phyloP scores from a whole-genome alignment of 805 yeast species.

The Nakazawaea ernobii region DNA sequence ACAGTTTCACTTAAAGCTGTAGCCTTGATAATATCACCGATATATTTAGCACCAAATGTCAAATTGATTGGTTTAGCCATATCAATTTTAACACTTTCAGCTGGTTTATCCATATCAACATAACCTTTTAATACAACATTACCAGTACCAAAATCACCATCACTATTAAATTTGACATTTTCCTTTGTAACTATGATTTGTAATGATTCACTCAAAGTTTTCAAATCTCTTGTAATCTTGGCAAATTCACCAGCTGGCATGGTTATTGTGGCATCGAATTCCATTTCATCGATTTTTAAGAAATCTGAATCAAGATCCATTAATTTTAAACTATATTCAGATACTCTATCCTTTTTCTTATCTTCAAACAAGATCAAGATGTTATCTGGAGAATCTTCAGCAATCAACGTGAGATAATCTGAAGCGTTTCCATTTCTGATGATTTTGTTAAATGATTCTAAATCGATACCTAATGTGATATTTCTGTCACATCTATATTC shows the following conservation, averaged over 20 bases:
- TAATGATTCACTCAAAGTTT: constrained; percentile 81
- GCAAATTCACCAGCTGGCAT: constrained; percentile 88
- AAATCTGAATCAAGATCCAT: constrained; percentile 97
- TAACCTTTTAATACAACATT: constrained; percentile 79
- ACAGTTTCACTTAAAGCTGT: constrained; percentile 70
- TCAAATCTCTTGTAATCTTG: constrained; percentile 83
- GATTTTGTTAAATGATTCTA: constrained; percentile 81
- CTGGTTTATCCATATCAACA: constrained; percentile 76
- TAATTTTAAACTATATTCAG: constrained; percentile 85
- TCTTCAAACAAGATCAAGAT: constrained; percentile 86
- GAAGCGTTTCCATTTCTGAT: constrained; percentile 87
- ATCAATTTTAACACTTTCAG: constrained; percentile 66
- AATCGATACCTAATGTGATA: constrained; percentile 85
- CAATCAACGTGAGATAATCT: constrained; percentile 81
- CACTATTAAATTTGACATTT: constrained; percentile 81
- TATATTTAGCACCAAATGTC: constrained; percentile 87
- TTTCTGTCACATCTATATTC: constrained; percentile 95
- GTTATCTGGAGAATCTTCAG: constrained; percentile 66
- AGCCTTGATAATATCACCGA: constrained; percentile 89
- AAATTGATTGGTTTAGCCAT: constrained; percentile 83
- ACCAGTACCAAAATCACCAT: constrained; percentile 90
- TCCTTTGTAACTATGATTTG: constrained; percentile 86
- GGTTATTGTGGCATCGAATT: constrained; percentile 77
- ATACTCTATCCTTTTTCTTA: constrained; percentile 80
- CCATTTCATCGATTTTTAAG: constrained; percentile 90